Evolutionary conservation across 331 rosid species (phyloP).

Genomic region (Quercus lobata): DNA sequence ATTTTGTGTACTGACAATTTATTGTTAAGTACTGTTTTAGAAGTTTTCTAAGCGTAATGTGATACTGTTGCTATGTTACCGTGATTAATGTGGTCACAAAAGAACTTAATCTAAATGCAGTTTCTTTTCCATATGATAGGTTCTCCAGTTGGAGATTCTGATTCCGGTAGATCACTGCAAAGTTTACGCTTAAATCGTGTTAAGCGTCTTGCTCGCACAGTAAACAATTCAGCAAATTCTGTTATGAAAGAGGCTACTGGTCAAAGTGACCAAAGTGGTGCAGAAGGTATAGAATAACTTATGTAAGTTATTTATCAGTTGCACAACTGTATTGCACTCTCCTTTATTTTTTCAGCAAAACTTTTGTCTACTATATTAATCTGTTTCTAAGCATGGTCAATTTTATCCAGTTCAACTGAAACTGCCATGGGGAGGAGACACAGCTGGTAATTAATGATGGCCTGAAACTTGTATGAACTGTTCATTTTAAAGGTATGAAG

Average conservation of each 20-base stretch:
- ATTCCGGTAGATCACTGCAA: conserved; percentile 15
- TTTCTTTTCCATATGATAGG: conserved; percentile 6
- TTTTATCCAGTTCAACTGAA: conserved; percentile 17
- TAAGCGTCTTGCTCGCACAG: conserved; percentile 33
- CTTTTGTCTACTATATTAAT: not conserved
- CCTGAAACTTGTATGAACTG: not conserved
- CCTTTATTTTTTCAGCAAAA: not conserved
- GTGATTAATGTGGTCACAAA: not conserved
- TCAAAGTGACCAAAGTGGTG: conserved; percentile 7
- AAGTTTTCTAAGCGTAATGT: not conserved
- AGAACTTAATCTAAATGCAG: not conserved
- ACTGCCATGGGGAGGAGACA: not conserved
- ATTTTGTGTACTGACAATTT: not conserved
- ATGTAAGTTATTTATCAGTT: not conserved
- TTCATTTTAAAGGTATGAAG: not conserved
- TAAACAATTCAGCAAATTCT: conserved; percentile 7
- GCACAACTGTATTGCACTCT: not conserved
- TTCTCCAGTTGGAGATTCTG: conserved; percentile 20
- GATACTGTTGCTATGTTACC: not conserved
- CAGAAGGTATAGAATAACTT: not conserved
- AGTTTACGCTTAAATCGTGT: conserved; percentile 32
- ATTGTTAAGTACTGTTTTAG: not conserved
- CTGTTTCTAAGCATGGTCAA: not conserved
- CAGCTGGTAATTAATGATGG: not conserved
- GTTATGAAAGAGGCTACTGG: not conserved